These are phyloP conservation scores for Verticillium alfalfae DNA, from an alignment of 2,329 filamentous ascomycete species.

Conservation along the genomic window DNA sequence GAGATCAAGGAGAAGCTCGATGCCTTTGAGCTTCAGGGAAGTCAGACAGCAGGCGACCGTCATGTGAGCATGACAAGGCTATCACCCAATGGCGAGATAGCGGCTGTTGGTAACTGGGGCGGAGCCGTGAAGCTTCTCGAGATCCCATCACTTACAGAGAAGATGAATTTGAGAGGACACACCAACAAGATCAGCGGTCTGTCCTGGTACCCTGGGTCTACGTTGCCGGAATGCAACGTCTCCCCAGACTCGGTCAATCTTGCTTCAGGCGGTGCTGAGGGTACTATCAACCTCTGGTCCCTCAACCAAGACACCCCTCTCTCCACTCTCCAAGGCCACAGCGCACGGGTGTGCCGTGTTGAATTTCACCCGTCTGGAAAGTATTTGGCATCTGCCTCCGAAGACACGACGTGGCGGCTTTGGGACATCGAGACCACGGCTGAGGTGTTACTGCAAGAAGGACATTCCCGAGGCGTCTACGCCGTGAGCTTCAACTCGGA, in stretches of 20 bases:
- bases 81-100: constrained; percentile 73
- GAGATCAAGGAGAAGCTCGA: constrained; percentile 76
- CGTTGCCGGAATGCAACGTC: constrained; percentile 63
- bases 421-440: constrained; percentile 88
- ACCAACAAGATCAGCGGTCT: constrained; percentile 85
- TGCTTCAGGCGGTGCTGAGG: constrained; percentile 85
- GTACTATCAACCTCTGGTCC: constrained; percentile 85
- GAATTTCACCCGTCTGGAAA: constrained; percentile 91
- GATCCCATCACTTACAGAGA: constrained; percentile 76
- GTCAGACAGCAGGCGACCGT: constrained; percentile 85
- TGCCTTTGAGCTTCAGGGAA: constrained; percentile 85
- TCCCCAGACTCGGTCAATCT: constrained; percentile 74
- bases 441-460: constrained; percentile 85
- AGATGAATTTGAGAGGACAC: constrained; percentile 72
- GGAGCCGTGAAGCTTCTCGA: constrained; percentile 82
- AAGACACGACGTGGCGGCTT: constrained; percentile 93
- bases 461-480: constrained; percentile 91
- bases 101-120: constrained; percentile 90
- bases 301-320: constrained; percentile 80
- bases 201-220: constrained; percentile 83
- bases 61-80: constrained; percentile 90
- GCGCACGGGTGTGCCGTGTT: constrained; percentile 80
- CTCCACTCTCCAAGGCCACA: constrained; percentile 76
- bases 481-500: constrained; percentile 85
- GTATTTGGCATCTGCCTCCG: constrained; percentile 88